phyloP scores from a whole-genome alignment of 805 yeast species.

The Lipomyces orientalis region DNA sequence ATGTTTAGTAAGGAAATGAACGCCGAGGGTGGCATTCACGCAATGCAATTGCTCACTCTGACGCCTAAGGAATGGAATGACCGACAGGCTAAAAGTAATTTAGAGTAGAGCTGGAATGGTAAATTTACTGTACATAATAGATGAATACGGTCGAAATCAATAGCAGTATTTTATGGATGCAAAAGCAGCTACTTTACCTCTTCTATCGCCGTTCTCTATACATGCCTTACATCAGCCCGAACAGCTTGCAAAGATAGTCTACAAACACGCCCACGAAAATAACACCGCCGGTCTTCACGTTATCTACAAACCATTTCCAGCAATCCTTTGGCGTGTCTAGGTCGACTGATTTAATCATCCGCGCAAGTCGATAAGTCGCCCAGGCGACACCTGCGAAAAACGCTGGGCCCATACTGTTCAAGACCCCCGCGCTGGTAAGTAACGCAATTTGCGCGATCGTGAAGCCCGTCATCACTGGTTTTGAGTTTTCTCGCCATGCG shows the following conservation, averaged over 20 bases:
- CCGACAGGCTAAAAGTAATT: slow-evolving; percentile 20
- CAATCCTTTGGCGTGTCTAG: slow-evolving; percentile 80
- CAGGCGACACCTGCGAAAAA: slow-evolving; percentile 67
- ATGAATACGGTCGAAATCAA: neutral
- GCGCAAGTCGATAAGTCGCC: slow-evolving; percentile 71
- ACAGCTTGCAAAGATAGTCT: slow-evolving; percentile 45
- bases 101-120: neutral
- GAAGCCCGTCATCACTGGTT: slow-evolving; percentile 67
- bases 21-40: slow-evolving; percentile 73
- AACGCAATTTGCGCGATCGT: slow-evolving; percentile 70
- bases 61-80: slow-evolving; percentile 62
- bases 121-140: no score
- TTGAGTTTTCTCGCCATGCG: slow-evolving; percentile 86
- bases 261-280: slow-evolving; percentile 46
- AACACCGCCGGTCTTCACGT: slow-evolving; percentile 65
- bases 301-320: slow-evolving; percentile 78
- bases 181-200: neutral
- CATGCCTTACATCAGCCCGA: neutral
- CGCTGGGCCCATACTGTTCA: slow-evolving; percentile 86
- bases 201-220: neutral
- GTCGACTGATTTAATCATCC: slow-evolving; percentile 75
- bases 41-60: slow-evolving; percentile 82
- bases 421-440: slow-evolving; percentile 69
- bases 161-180: neutral
- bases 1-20: slow-evolving; percentile 74